These are phyloP conservation scores for Fusarium pseudoanthophilum DNA, from an alignment of 2,329 filamentous ascomycete species.

Conservation along the genomic window DNA sequence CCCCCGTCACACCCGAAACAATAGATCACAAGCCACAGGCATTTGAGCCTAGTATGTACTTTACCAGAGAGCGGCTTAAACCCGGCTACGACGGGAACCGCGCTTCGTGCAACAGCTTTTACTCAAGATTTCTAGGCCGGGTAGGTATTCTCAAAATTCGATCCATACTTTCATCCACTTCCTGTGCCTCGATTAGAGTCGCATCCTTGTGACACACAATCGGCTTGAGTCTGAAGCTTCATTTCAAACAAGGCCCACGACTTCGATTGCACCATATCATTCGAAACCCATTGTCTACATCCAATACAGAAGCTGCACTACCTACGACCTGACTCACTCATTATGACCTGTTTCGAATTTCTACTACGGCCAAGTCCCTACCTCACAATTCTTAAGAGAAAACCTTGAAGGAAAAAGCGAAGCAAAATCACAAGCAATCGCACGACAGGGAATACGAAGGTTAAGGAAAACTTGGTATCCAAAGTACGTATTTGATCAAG, in stretches of 20 bases:
- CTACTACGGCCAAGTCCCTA: neutral
- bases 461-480: constrained; percentile 16
- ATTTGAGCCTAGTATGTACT: neutral
- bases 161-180: constrained; percentile 40
- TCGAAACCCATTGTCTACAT: neutral
- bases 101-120: constrained; percentile 26
- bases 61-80: constrained; percentile 23
- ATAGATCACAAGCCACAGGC: constrained; percentile 36
- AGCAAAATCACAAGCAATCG: constrained; percentile 17
- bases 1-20: constrained; percentile 38
- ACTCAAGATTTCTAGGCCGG: neutral
- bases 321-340: neutral
- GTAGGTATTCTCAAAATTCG: constrained; percentile 37
- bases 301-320: neutral
- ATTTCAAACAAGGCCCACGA: constrained; percentile 9
- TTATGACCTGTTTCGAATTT: neutral
- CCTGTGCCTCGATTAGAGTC: constrained; percentile 37
- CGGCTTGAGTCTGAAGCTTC: constrained; percentile 14
- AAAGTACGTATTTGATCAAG: constrained; percentile 12
- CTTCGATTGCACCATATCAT: constrained; percentile 7
- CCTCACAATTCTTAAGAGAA: neutral
- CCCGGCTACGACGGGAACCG: constrained; percentile 29
- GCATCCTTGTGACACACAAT: constrained; percentile 24
- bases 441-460: constrained; percentile 33
- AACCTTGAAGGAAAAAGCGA: constrained; percentile 30